Conservation (phyloP, 345 rosid species). For the Eucalyptus regnans region DNA sequence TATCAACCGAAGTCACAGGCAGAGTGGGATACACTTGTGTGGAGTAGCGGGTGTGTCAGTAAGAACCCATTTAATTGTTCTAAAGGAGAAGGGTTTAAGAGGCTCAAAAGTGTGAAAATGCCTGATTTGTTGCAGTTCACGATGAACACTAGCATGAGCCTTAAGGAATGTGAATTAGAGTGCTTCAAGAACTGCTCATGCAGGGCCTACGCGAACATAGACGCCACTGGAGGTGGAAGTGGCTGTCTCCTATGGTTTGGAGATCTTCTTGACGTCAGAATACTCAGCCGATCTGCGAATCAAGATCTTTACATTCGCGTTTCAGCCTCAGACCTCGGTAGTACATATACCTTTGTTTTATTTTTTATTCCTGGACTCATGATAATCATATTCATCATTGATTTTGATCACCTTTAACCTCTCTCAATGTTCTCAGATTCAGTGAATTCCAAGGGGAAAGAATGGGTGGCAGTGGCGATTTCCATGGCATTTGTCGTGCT, state of each 20-base stretch:
- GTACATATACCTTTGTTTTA: not conserved
- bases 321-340: not conserved
- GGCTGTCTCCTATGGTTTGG: not conserved
- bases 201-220: not conserved
- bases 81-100: not conserved
- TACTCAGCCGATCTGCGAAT: not conserved
- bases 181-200: not conserved
- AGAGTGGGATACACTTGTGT: conserved; percentile 3
- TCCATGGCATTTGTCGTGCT: not conserved
- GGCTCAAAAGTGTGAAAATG: not conserved
- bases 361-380: not conserved
- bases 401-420: not conserved
- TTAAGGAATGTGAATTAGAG: not conserved
- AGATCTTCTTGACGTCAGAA: not conserved
- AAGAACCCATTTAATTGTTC: not conserved
- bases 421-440: not conserved
- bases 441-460: not conserved
- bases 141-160: not conserved
- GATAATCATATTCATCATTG: not conserved
- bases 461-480: not conserved
- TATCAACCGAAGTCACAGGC: conserved; percentile 2
- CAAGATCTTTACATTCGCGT: not conserved
- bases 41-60: conserved; percentile 12
- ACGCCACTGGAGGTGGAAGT: not conserved
- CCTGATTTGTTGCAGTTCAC: not conserved